A percentile compares a stretch with the other conserved stretches of the same genome.
These are phyloP conservation scores for Cryptococcus wingfieldii DNA, from an alignment of 1,284 basidiomycete genomes.

Conservation along the genomic window DNA sequence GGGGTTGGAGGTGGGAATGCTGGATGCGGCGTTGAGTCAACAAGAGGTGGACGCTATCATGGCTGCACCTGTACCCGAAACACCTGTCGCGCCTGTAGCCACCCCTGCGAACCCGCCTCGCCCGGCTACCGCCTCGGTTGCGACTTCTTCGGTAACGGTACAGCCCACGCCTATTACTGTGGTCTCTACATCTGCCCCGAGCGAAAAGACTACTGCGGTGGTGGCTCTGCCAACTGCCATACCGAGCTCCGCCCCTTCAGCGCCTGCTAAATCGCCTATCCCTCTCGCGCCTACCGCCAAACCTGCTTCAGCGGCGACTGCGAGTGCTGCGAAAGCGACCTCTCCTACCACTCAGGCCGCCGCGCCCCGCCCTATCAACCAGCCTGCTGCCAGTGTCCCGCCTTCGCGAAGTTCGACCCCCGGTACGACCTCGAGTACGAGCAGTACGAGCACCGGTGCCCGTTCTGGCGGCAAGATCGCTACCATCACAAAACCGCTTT, in stretches of 20 bases:
- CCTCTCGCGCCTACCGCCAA: background rate
- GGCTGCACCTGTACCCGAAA: background rate
- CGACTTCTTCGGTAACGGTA: constrained; percentile 1
- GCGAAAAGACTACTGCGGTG: constrained; percentile 5
- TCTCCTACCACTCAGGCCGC: constrained; percentile 6
- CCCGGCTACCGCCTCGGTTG: background rate
- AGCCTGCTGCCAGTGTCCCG: constrained; percentile 1
- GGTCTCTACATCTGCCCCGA: constrained; percentile 5
- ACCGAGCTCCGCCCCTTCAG: background rate
- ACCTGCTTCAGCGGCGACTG: background rate
- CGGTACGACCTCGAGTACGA: constrained; percentile 1
- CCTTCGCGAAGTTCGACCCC: constrained; percentile 1
- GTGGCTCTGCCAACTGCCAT: constrained; percentile 6
- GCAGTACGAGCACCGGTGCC: constrained; percentile 3
- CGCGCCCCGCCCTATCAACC: background rate
- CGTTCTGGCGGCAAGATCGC: constrained; percentile 10
- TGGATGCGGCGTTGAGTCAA: constrained; percentile 26
- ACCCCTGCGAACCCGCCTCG: constrained; percentile 1
- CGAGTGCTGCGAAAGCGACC: background rate
- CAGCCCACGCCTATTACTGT: constrained; percentile 12
- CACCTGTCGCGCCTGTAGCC: background rate
- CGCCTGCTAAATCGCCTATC: background rate
- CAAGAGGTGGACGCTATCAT: constrained; percentile 28
- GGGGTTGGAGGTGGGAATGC: constrained; percentile 13
- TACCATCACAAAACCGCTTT: constrained; percentile 31